Percentiles rank a stretch among this genome's conserved stretches.
These are phyloP conservation scores for Sphaerulina populicola DNA, from an alignment of 2,329 filamentous ascomycete genomes.

Conservation along the genomic window DNA sequence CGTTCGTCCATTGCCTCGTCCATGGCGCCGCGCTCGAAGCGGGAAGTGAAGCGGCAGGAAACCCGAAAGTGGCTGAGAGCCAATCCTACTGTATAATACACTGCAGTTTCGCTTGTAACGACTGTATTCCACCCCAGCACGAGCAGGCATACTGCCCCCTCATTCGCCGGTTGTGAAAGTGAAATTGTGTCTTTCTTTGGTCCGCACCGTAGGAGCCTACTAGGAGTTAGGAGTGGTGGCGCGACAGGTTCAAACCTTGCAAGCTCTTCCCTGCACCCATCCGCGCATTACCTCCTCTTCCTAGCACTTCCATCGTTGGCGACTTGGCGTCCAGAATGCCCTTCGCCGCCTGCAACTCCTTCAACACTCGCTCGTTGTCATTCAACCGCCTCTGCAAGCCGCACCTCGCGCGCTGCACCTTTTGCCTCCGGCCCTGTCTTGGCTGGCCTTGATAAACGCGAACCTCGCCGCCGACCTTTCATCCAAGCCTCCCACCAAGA, in stretches of 20 bases:
- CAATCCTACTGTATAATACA: too few relatives aligned
- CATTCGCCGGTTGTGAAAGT: background rate
- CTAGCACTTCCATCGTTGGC: background rate
- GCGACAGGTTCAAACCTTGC: background rate
- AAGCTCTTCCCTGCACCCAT: background rate
- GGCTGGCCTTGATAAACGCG: slow-evolving; percentile 1
- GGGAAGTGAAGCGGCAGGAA: background rate
- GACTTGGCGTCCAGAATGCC: slow-evolving; percentile 3
- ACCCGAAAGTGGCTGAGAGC: background rate
- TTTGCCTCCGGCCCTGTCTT: background rate
- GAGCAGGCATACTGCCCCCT: background rate
- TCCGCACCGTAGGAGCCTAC: too few relatives aligned
- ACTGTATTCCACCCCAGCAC: background rate
- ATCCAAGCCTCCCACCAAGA: slow-evolving; percentile 8
- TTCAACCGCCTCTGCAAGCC: too few relatives aligned
- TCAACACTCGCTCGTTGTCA: background rate
- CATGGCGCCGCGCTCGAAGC: background rate
- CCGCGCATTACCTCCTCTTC: too few relatives aligned
- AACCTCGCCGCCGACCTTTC: slow-evolving; percentile 6
- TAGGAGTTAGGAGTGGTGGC: too few relatives aligned
- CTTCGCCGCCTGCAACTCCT: background rate
- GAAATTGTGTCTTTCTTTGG: background rate
- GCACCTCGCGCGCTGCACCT: background rate
- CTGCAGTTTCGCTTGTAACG: too few relatives aligned
- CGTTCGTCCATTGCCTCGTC: background rate